Evolutionary conservation across 2,329 filamentous ascomycete genomes (phyloP), one percentile per base, ranked within the genome.

Genomic region (Fusarium solani-melongenae): DNA sequence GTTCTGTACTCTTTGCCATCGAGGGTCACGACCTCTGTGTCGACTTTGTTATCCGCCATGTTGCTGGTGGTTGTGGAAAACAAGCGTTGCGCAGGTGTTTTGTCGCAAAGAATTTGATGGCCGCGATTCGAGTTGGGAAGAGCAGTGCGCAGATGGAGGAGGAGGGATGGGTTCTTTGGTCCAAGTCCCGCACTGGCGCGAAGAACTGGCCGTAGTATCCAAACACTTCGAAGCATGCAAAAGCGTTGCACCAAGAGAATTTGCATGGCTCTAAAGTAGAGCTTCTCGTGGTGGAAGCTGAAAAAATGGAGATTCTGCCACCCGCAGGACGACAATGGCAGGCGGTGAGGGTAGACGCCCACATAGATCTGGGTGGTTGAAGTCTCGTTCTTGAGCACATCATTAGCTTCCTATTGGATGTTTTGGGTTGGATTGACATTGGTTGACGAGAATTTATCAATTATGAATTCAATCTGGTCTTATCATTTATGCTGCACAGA

Each of bases 1-100:
- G 86, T 86, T 22, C 82, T 85, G 74, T 87, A 90, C 33, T 85
- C 83, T 76, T 87, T 84, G 39, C 86, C 88, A 66, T 87, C 83
- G 24, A 76, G 71, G 46, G 79, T 78, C 41, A 81, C 76, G 11
- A 73, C 76, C 33, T 79, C 74, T 14, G 66, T 69, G 34, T 67
- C 66, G 12, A 68, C 61, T 11, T 70, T 64, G 11, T 75, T 69
- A 34, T 57, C 60, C 41, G 70, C 74, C 77, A 78, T 78, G 34
- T 67, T 76, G 58, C 59, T 76, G 49, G 63, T 51, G 17, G 70
- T 74, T 31, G 68, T 74, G 29, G 71, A 75, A 62, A 78, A 76
- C 29, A 63, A 39, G 49, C 64, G 62, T 62, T 66, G 62, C 46
- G 64, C 29, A 56, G 34, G 53, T 55, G 61, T 33, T 36, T 51